Percentiles rank a stretch among this genome's conserved stretches.
These are phyloP conservation scores for Candolleomyces eurysporus DNA, from an alignment of 768 basidiomycete species.

Conservation along the genomic window DNA sequence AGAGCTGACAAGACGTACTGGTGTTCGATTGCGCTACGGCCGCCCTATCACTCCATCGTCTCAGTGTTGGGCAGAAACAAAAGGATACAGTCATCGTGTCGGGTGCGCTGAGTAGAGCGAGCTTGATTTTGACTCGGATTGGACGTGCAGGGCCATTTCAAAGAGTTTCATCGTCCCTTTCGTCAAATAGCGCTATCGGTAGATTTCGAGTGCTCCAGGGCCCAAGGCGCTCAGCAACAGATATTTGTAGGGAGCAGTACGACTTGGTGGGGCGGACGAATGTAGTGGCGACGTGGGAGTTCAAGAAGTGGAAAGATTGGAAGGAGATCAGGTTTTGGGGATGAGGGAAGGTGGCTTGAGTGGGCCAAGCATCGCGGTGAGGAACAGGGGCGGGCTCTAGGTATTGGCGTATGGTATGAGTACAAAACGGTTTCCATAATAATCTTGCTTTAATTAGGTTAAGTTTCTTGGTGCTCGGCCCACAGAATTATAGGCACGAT, in stretches of 20 bases:
- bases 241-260: conserved; percentile 11
- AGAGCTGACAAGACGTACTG: conserved; percentile 62
- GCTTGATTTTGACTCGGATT: conserved; percentile 46
- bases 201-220: no score
- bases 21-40: conserved; percentile 64
- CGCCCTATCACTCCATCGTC: conserved; percentile 52
- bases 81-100: conserved; percentile 23
- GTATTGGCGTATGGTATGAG: no score
- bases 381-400: no score
- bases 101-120: conserved; percentile 9
- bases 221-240: not conserved
- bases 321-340: conserved; percentile 41
- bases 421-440: no score
- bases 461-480: no score
- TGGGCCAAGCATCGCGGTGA: not conserved
- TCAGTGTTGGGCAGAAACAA: conserved; percentile 41
- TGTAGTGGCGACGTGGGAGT: conserved; percentile 63
- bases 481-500: no score
- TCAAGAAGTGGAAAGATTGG: conserved; percentile 55
- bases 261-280: conserved; percentile 38
- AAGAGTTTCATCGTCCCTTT: conserved; percentile 29
- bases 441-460: no score
- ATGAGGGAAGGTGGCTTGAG: conserved; percentile 10
- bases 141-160: conserved; percentile 36
- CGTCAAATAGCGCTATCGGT: conserved; percentile 7